Conservation (phyloP, 2,329 filamentous ascomycete species). For the Sarocladiaceae sp. region DNA sequence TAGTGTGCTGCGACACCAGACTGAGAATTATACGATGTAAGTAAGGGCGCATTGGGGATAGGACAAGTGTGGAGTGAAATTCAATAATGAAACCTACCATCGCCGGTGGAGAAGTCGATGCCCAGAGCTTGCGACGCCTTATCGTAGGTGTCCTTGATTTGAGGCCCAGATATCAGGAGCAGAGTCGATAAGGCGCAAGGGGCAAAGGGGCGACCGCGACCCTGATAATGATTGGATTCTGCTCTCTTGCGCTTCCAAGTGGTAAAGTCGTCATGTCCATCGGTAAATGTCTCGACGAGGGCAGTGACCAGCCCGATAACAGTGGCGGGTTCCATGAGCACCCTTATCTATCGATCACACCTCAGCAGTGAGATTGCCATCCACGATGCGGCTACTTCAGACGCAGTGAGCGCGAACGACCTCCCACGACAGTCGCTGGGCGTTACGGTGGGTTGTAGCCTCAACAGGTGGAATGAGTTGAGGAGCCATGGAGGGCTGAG, state of each 20-base stretch:
- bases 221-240: slow-evolving; percentile 26
- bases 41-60: no score
- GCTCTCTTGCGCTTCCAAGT: slow-evolving; percentile 28
- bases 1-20: slow-evolving; percentile 22
- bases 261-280: slow-evolving; percentile 21
- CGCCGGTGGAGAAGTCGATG: slow-evolving; percentile 25
- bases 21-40: no score
- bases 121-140: slow-evolving; percentile 28
- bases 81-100: slow-evolving; percentile 20
- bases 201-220: slow-evolving; percentile 13
- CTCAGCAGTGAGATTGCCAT: background rate
- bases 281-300: slow-evolving; percentile 13
- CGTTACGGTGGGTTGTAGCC: background rate
- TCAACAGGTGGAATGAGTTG: background rate
- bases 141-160: slow-evolving; percentile 26
- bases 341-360: slow-evolving; percentile 6
- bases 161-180: slow-evolving; percentile 23
- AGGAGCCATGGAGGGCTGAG: slow-evolving; percentile 1
- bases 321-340: slow-evolving; percentile 16
- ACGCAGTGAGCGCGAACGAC: no score
- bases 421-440: background rate
- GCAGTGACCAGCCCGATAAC: slow-evolving; percentile 16
- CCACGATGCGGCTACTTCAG: background rate
- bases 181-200: slow-evolving; percentile 29
- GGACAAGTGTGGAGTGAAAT: no score